Conservation (phyloP, 768 basidiomycete species). For the Russula abietina region DNA sequence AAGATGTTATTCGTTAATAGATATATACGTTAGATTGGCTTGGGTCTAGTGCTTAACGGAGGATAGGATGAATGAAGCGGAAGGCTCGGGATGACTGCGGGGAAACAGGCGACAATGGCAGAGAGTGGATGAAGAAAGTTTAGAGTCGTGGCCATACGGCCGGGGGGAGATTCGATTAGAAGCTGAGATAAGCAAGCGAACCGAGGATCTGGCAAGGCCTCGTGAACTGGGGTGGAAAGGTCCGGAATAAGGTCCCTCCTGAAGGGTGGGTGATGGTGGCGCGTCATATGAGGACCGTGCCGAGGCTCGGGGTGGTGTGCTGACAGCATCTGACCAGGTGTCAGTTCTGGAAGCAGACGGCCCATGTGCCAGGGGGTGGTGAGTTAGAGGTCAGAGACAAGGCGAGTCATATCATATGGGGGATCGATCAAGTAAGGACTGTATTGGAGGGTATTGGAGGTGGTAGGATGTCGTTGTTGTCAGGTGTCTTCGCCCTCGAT, state of each 20-base stretch:
- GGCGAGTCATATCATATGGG: constrained; percentile 18
- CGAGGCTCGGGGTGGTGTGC: constrained; percentile 15
- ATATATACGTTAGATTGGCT: background rate
- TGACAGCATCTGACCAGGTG: constrained; percentile 20
- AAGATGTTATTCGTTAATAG: background rate
- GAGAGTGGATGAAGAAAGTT: constrained; percentile 21
- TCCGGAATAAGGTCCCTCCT: constrained; percentile 12
- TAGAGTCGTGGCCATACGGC: constrained; percentile 19
- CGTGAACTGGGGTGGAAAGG: constrained; percentile 18
- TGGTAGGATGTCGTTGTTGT: background rate
- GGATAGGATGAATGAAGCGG: background rate
- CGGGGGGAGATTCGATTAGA: constrained; percentile 16
- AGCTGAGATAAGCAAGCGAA: constrained; percentile 15
- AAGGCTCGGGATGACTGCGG: constrained; percentile 21
- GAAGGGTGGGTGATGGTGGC: constrained; percentile 18
- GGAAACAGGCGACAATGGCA: constrained; percentile 15
- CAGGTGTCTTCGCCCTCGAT: background rate
- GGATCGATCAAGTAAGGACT: background rate
- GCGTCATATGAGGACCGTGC: constrained; percentile 22
- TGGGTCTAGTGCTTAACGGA: constrained; percentile 1
- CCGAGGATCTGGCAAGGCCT: constrained; percentile 15
- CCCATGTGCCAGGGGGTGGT: constrained; percentile 19
- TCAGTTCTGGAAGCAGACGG: constrained; percentile 9
- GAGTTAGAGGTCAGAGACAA: background rate
- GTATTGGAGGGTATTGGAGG: too few relatives aligned